A percentile compares a stretch with the other conserved stretches of the same genome.
These are phyloP conservation scores for Oryza meyeriana DNA, from an alignment of 176 grass and related monocot species.

Conservation along the genomic window DNA sequence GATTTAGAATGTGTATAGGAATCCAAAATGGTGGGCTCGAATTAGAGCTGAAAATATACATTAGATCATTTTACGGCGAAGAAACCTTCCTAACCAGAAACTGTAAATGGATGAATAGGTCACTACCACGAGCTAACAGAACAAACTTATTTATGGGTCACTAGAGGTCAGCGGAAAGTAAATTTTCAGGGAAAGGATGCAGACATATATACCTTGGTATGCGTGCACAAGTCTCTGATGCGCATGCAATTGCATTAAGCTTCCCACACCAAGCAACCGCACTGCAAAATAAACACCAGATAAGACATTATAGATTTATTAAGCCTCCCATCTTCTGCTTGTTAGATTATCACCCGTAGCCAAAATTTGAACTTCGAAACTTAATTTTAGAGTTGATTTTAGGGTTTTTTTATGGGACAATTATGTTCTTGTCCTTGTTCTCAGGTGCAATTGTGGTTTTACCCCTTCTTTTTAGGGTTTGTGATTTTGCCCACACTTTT, in stretches of 20 bases:
- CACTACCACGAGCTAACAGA: not conserved
- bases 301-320: not conserved
- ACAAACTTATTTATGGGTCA: not conserved
- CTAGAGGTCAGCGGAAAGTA: not conserved
- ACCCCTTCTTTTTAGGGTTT: no score
- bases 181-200: not conserved
- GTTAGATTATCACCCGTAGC: no score
- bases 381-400: no score
- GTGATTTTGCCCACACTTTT: no score
- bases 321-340: no score
- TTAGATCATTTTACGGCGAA: constrained; percentile 13
- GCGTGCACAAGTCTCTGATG: constrained; percentile 83
- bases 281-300: constrained; percentile 37
- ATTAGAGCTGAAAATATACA: constrained; percentile 68
- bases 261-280: constrained; percentile 87
- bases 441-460: no score
- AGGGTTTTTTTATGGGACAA: no score
- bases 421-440: no score
- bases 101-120: not conserved
- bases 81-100: not conserved
- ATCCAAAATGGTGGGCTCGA: constrained; percentile 97
- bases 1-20: constrained; percentile 96
- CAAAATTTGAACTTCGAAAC: no score
- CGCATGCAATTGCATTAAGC: constrained; percentile 88
- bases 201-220: constrained; percentile 67